These are phyloP conservation scores for Gomphus sp. DNA, from an alignment of 1,284 basidiomycete genomes.

Conservation along the genomic window DNA sequence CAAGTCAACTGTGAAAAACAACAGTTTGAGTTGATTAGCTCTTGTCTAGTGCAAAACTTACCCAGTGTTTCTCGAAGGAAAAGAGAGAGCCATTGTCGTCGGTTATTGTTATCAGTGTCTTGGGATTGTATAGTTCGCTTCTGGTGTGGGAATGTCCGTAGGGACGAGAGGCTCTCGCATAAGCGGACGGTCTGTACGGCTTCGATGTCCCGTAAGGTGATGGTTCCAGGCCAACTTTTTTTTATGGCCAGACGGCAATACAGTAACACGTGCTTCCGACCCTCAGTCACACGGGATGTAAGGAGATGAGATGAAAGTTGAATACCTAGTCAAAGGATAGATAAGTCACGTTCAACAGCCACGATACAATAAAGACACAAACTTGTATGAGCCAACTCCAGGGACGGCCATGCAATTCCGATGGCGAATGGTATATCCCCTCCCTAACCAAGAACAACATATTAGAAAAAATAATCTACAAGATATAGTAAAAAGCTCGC, in stretches of 20 bases:
- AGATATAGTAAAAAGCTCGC: neutral
- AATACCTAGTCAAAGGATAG: constrained; percentile 31
- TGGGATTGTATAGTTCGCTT: constrained; percentile 10
- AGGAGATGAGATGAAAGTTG: constrained; percentile 45
- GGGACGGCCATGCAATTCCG: no score
- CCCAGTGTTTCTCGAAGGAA: constrained; percentile 55
- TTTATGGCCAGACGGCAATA: constrained; percentile 35
- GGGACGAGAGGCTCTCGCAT: constrained; percentile 29
- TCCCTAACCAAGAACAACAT: neutral
- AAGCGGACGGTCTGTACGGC: constrained; percentile 44
- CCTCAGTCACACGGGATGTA: constrained; percentile 45
- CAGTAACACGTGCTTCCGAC: constrained; percentile 36
- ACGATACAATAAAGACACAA: constrained; percentile 11
- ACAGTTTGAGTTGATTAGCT: neutral
- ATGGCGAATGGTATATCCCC: no score
- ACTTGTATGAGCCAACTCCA: no score
- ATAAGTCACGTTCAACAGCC: constrained; percentile 5
- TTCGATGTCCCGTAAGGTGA: constrained; percentile 37
- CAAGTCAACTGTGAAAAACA: constrained; percentile 49
- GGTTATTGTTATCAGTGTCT: constrained; percentile 29
- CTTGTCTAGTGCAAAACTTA: constrained; percentile 21
- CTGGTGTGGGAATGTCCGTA: neutral
- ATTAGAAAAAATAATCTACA: no score
- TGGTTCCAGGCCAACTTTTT: constrained; percentile 30
- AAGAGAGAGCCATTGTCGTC: constrained; percentile 59